Evolutionary conservation across 2,329 filamentous ascomycete genomes (phyloP).

Genomic region (Bimuria novae-zelandiae): DNA sequence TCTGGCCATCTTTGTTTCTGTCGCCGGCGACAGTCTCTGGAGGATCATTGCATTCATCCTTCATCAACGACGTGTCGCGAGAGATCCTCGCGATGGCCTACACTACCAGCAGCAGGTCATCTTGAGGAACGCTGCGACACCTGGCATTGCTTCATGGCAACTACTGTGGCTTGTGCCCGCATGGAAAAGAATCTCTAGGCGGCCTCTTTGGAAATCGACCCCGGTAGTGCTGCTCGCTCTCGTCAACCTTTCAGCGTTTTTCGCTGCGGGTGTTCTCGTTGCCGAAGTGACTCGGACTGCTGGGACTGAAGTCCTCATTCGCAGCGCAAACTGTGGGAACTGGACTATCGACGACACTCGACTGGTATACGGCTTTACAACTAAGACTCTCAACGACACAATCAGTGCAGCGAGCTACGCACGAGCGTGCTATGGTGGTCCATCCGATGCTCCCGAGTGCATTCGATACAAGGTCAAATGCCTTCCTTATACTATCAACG

Average conservation of each 20-base stretch:
- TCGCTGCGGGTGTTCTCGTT: conserved; percentile 32
- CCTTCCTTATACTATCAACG: conserved; percentile 5
- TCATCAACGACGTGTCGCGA: conserved; percentile 22
- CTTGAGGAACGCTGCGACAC: conserved; percentile 26
- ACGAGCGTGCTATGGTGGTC: conserved; percentile 12
- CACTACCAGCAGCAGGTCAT: conserved; percentile 34
- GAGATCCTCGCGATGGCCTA: conserved; percentile 23
- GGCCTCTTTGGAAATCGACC: conserved; percentile 15
- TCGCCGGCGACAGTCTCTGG: conserved; percentile 30
- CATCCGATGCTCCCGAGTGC: conserved; percentile 3
- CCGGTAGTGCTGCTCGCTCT: conserved; percentile 31
- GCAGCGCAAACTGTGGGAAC: conserved; percentile 28
- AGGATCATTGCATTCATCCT: conserved; percentile 28
- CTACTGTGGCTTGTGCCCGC: conserved; percentile 7
- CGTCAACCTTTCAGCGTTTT: conserved; percentile 26
- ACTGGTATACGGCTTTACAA: conserved; percentile 6
- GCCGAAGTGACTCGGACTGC: conserved; percentile 33
- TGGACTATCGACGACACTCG: conserved; percentile 5
- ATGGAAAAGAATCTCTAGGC: conserved; percentile 15
- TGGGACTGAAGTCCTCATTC: conserved; percentile 32
- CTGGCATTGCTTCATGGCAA: conserved; percentile 6
- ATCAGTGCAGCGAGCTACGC: conserved; percentile 11
- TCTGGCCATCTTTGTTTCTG: conserved; percentile 35
- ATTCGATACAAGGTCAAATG: conserved; percentile 7
- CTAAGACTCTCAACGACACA: conserved; percentile 8